Evolutionary conservation across 2,329 filamentous ascomycete species (phyloP).

Genomic region (Aspergillus ruber): DNA sequence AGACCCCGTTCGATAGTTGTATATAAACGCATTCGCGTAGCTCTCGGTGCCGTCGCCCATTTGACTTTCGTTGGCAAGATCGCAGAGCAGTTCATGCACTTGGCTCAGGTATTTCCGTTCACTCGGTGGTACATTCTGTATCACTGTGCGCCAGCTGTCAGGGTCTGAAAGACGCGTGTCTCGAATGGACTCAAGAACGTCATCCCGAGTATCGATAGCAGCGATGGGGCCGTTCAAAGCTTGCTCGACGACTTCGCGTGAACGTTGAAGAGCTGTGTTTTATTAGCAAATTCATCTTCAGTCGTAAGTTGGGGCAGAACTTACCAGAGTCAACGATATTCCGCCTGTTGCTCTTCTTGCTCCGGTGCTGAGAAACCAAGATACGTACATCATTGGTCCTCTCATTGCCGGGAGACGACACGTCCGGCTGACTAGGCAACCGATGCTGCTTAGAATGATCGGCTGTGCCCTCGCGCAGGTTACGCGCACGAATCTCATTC

Average conservation of each 20-base stretch:
- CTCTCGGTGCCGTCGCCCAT: conserved; percentile 43
- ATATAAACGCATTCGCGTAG: conserved; percentile 72
- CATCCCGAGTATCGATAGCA: conserved; percentile 81
- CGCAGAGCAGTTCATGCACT: conserved; percentile 66
- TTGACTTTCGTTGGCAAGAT: conserved; percentile 50
- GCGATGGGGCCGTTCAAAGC: conserved; percentile 74
- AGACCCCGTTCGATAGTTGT: conserved; percentile 79
- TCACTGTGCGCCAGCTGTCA: conserved; percentile 76
- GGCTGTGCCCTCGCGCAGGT: conserved; percentile 50
- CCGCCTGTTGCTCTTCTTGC: conserved; percentile 85
- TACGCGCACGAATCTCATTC: conserved; percentile 72
- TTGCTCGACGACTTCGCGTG: conserved; percentile 58
- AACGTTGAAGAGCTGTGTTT: conserved; percentile 44
- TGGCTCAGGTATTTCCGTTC: conserved; percentile 80
- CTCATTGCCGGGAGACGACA: conserved; percentile 28
- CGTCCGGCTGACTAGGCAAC: conserved; percentile 37
- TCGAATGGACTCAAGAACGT: conserved; percentile 69
- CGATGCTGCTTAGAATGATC: conserved; percentile 38
- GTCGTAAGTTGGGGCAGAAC: conserved; percentile 32
- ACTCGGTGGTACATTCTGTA: conserved; percentile 67
- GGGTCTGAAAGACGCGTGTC: conserved; percentile 69
- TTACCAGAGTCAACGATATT: conserved; percentile 78
- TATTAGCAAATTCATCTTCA: conserved; percentile 2
- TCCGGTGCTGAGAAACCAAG: conserved; percentile 72
- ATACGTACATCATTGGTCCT: conserved; percentile 72